A percentile compares a stretch with the other conserved stretches of the same genome.
phyloP scores from a whole-genome alignment of 1,284 basidiomycete genomes.

The Singerocomus inundabilis region DNA sequence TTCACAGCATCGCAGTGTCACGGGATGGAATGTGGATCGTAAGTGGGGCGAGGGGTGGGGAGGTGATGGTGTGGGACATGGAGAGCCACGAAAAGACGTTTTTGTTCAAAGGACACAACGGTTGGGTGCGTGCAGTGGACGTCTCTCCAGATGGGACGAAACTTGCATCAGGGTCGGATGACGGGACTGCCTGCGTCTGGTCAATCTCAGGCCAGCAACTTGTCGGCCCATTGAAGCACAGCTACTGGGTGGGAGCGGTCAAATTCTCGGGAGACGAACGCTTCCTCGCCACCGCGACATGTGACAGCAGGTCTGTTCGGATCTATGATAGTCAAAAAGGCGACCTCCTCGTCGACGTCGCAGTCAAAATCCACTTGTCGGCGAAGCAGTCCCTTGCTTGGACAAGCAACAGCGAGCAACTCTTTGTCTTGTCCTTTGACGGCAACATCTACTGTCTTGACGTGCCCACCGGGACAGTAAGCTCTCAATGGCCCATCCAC shows the following conservation, averaged over 20 bases:
- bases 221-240: not conserved
- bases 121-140: constrained; percentile 2
- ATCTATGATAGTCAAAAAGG: constrained; percentile 2
- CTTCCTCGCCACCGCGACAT: constrained; percentile 8
- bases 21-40: constrained; percentile 13
- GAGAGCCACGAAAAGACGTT: not conserved
- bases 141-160: constrained; percentile 8
- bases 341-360: not conserved
- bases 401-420: constrained; percentile 2
- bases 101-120: not conserved
- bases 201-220: not conserved
- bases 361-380: not conserved
- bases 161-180: constrained; percentile 7
- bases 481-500: constrained; percentile 2
- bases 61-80: constrained; percentile 9
- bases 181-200: constrained; percentile 9
- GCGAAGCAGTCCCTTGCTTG: constrained; percentile 11
- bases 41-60: constrained; percentile 2
- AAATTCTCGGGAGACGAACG: constrained; percentile 14
- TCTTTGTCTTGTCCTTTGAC: constrained; percentile 2
- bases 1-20: constrained; percentile 8
- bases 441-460: constrained; percentile 7
- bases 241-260: not conserved
- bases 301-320: not conserved
- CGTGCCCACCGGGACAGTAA: not conserved